These are phyloP conservation scores for Centrapalus pauciflorus DNA, from an alignment of 129 eudicot genomes.

Conservation along the genomic window DNA sequence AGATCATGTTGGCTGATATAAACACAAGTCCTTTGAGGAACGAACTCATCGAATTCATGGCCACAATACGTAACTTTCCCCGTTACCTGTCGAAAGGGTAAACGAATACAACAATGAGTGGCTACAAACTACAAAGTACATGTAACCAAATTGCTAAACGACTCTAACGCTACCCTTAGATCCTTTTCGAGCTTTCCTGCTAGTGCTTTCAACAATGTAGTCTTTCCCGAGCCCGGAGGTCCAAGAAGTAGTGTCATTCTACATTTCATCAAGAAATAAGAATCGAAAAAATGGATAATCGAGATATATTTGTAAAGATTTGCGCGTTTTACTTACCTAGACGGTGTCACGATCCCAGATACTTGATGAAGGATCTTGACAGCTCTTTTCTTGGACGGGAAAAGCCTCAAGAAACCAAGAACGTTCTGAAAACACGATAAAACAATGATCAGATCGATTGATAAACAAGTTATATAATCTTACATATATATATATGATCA, in stretches of 20 bases:
- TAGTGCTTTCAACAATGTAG: constrained; percentile 69
- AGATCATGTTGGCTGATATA: constrained; percentile 81
- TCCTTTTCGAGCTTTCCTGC: constrained; percentile 75
- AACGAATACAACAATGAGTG: neutral
- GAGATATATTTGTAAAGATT: neutral
- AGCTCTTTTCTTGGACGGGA: constrained; percentile 55
- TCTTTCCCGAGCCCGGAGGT: constrained; percentile 81
- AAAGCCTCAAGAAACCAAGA: constrained; percentile 51
- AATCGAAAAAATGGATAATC: neutral
- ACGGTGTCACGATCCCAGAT: constrained; percentile 63
- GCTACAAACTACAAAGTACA: no score
- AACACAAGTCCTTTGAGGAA: constrained; percentile 78
- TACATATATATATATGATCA: no score
- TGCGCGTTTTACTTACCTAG: constrained; percentile 36
- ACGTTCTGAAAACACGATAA: constrained; percentile 33
- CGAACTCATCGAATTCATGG: constrained; percentile 61
- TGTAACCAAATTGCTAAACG: neutral
- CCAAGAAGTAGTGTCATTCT: constrained; percentile 80
- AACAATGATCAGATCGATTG: neutral
- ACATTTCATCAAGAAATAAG: neutral
- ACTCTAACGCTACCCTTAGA: constrained; percentile 34
- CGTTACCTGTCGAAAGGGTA: constrained; percentile 22
- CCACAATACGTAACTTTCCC: constrained; percentile 72
- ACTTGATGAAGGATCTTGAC: constrained; percentile 62
- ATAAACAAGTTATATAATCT: no score